Percentiles rank a stretch among this genome's conserved stretches.
Evolutionary conservation across 345 rosid species (phyloP).

Genomic region (Citrus cavaleriei): DNA sequence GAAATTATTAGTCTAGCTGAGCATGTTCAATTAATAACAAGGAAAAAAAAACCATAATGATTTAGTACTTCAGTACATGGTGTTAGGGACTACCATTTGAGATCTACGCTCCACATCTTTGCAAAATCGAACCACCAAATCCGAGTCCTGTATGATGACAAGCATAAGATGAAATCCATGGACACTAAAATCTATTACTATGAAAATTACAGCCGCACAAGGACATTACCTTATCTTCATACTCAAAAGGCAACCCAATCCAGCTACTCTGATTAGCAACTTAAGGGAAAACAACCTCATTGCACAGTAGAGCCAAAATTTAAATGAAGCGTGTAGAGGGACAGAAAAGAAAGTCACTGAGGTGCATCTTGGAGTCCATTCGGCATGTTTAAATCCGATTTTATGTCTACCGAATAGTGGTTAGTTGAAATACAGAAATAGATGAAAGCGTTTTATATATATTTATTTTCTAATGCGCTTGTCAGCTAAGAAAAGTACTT

Average conservation of each 20-base stretch:
- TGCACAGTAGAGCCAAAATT: background rate
- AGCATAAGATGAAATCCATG: background rate
- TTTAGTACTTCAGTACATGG: slow-evolving; percentile 27
- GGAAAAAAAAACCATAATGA: slow-evolving; percentile 2
- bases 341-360: slow-evolving; percentile 1
- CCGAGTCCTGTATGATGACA: slow-evolving; percentile 50
- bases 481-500: background rate
- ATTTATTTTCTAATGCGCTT: background rate
- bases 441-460: background rate
- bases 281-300: slow-evolving; percentile 40
- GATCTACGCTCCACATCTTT: slow-evolving; percentile 90
- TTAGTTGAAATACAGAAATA: background rate
- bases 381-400: background rate
- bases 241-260: slow-evolving; percentile 58
- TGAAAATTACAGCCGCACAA: background rate
- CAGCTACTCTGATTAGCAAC: slow-evolving; percentile 56
- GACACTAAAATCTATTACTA: background rate
- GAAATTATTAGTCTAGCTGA: background rate
- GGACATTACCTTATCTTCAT: slow-evolving; percentile 62
- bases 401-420: background rate
- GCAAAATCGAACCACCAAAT: slow-evolving; percentile 81
- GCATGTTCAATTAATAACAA: background rate
- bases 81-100: slow-evolving; percentile 52
- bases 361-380: background rate
- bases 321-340: background rate